Evolutionary conservation across 2,329 filamentous ascomycete genomes (phyloP).

Genomic region (Rachicladosporium sp.): DNA sequence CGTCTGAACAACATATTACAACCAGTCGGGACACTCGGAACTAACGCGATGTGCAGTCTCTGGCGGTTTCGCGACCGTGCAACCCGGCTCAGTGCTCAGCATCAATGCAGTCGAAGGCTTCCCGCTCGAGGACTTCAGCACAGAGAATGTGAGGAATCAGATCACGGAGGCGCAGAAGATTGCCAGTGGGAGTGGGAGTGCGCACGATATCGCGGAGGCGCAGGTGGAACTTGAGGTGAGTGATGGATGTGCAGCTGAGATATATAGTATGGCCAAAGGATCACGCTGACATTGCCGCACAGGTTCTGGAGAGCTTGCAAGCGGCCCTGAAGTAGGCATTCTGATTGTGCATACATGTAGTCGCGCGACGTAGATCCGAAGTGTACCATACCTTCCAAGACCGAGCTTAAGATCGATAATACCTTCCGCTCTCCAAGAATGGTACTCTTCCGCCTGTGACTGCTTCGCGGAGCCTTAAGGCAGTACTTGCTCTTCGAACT

Average conservation of each 20-base stretch:
- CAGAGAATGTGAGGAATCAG: conserved; percentile 74
- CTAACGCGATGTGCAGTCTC: conserved; percentile 50
- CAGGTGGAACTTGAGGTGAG: conserved; percentile 95
- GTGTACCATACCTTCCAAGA: conserved; percentile 5
- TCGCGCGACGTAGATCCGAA: conserved; percentile 4
- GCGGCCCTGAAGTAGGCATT: conserved; percentile 61
- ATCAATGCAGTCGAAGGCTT: conserved; percentile 97
- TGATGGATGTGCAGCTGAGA: conserved; percentile 21
- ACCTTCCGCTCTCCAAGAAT: neutral
- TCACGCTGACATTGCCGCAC: conserved; percentile 4
- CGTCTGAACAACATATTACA: conserved; percentile 27
- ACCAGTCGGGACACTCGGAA: conserved; percentile 3
- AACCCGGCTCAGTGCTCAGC: conserved; percentile 88
- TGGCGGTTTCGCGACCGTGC: conserved; percentile 91
- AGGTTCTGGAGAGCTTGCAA: conserved; percentile 78
- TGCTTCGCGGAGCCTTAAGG: neutral
- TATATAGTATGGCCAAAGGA: too few species aligned
- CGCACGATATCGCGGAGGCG: conserved; percentile 95
- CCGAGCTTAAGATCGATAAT: neutral
- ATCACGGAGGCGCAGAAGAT: conserved; percentile 95
- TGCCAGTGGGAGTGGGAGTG: conserved; percentile 76
- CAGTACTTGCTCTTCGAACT: neutral
- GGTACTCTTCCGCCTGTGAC: neutral
- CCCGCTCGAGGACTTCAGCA: conserved; percentile 90
- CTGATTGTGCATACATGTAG: conserved; percentile 4